Conservation (phyloP, 805 yeast genomes). For the Saccharomycopsis microspora region DNA sequence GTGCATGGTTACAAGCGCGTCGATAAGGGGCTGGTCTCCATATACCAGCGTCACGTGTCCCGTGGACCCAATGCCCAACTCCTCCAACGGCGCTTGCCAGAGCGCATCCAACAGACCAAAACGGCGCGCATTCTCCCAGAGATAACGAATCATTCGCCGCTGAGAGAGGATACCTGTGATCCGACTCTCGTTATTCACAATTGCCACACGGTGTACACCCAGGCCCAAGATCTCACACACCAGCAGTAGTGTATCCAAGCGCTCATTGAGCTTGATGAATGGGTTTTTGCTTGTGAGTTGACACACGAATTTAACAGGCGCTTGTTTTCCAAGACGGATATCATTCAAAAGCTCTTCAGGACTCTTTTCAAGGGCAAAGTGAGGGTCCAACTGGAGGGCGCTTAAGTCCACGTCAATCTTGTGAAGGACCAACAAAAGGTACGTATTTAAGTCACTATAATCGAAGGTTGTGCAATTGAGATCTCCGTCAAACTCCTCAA, state of each 20-base stretch:
- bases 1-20: slow-evolving; percentile 81
- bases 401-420: slow-evolving; percentile 33
- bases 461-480: slow-evolving; percentile 78
- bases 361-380: slow-evolving; percentile 19
- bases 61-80: slow-evolving; percentile 60
- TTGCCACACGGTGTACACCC: slow-evolving; percentile 92
- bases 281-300: slow-evolving; percentile 82
- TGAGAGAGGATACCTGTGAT: slow-evolving; percentile 85
- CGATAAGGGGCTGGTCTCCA: slow-evolving; percentile 81
- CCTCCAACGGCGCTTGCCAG: slow-evolving; percentile 55
- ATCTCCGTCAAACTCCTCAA: slow-evolving; percentile 42
- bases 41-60: slow-evolving; percentile 64
- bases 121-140: slow-evolving; percentile 88
- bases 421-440: slow-evolving; percentile 73
- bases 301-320: slow-evolving; percentile 78
- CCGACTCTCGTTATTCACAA: slow-evolving; percentile 41
- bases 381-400: slow-evolving; percentile 21
- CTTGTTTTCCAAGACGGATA: slow-evolving; percentile 49
- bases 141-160: slow-evolving; percentile 69
- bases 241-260: slow-evolving; percentile 47
- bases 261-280: slow-evolving; percentile 63
- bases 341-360: slow-evolving; percentile 31
- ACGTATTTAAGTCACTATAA: slow-evolving; percentile 82
- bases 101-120: slow-evolving; percentile 74
- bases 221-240: slow-evolving; percentile 86